These are phyloP conservation scores for Daedaleopsis nitida DNA, from an alignment of 768 basidiomycete species.

Conservation along the genomic window DNA sequence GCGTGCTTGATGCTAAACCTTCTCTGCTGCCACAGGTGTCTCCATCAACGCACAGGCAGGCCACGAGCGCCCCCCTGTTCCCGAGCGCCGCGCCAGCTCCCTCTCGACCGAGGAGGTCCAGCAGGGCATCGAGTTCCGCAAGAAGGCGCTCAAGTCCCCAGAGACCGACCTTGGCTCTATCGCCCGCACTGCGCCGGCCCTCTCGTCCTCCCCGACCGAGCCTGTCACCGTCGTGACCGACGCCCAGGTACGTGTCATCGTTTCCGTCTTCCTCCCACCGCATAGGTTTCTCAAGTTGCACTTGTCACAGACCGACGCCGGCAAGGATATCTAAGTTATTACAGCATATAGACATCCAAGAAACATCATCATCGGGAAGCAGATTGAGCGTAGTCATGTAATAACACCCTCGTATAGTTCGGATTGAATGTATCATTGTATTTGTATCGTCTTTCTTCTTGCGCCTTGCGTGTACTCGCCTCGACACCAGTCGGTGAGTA, in stretches of 20 bases:
- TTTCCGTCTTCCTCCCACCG: not conserved
- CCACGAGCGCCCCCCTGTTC: constrained; percentile 6
- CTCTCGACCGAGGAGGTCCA: constrained; percentile 67
- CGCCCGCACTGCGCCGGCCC: constrained; percentile 79
- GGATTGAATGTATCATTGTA: too few species aligned
- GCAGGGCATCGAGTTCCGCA: constrained; percentile 68
- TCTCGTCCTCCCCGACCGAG: constrained; percentile 47
- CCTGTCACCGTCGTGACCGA: constrained; percentile 33
- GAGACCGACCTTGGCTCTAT: constrained; percentile 71
- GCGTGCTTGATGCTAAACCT: constrained; percentile 9
- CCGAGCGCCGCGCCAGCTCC: constrained; percentile 36
- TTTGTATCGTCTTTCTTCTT: too few species aligned
- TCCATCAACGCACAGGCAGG: constrained; percentile 3
- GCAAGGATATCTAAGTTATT: not conserved
- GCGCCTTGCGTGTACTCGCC: too few species aligned
- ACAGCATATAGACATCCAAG: not conserved
- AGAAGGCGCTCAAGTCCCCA: constrained; percentile 61
- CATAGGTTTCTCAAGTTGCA: not conserved
- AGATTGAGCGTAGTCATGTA: too few species aligned
- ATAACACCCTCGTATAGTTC: too few species aligned
- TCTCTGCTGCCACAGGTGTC: not conserved
- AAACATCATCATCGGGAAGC: not conserved
- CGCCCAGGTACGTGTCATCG: constrained; percentile 24
- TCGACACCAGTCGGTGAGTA: too few species aligned
- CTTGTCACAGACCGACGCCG: not conserved